A percentile compares a stretch with the other conserved stretches of the same genome.
Conservation (phyloP, 2,329 filamentous ascomycete genomes). For the Claviceps paspali region DNA sequence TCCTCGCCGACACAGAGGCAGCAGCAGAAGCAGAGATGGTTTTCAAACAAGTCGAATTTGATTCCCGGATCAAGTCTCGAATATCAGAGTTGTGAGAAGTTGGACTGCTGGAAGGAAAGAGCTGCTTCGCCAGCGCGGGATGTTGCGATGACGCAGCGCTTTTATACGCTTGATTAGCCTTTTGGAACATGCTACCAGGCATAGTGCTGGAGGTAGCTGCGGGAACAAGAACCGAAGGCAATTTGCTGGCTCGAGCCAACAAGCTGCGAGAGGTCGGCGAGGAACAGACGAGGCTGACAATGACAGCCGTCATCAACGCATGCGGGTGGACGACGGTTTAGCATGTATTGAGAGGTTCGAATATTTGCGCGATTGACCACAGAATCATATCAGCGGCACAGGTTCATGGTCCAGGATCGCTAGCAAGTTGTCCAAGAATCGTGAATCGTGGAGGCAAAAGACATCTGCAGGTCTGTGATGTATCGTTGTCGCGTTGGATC, state of each 20-base stretch:
- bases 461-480: background rate
- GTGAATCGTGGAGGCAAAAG: background rate
- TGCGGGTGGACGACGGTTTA: background rate
- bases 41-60: slow-evolving; percentile 19
- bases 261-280: slow-evolving; percentile 19
- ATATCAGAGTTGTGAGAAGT: slow-evolving; percentile 30
- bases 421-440: background rate
- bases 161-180: slow-evolving; percentile 6
- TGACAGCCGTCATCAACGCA: slow-evolving; percentile 22
- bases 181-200: slow-evolving; percentile 7
- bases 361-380: background rate
- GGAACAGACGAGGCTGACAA: slow-evolving; percentile 19
- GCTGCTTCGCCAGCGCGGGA: slow-evolving; percentile 29
- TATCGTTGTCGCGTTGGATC: background rate
- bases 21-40: slow-evolving; percentile 5
- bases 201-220: slow-evolving; percentile 2
- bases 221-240: slow-evolving; percentile 12
- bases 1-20: slow-evolving; percentile 23
- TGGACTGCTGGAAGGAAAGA: slow-evolving; percentile 43
- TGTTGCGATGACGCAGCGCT: slow-evolving; percentile 20
- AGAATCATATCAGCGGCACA: background rate
- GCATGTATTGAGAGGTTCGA: background rate
- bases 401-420: background rate
- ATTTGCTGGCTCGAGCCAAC: slow-evolving; percentile 11
- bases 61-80: slow-evolving; percentile 33